Evolutionary conservation across 331 rosid genomes (phyloP), one percentile per base, ranked within the genome.

Genomic region (Malus hybrid): DNA sequence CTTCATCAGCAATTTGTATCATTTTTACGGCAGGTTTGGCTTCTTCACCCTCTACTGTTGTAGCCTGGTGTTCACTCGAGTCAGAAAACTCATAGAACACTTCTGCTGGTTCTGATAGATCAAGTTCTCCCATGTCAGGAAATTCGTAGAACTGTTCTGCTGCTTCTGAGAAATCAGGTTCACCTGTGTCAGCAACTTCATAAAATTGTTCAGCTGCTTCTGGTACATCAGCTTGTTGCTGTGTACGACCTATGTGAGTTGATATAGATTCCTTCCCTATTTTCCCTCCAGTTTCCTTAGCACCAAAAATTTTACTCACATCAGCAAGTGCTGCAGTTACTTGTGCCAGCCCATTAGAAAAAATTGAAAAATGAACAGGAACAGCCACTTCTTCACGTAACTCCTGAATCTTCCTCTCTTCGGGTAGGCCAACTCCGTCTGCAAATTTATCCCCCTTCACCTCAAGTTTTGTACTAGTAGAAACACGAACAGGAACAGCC

Each of bases 191-290:
- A 22, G 33, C 66, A 72, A 81, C 72, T 57, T 82, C 88, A 78
- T 67, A 80, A 72, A 75, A 84, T 58, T 75, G 74, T 83, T 84
- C 89, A 29, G 69, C 73, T 80, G 75, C 86, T 63, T 84, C 89
- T 63, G 70, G 69, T 34, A 52, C 55, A 57, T 78, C 84, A 66
- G 63, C 79, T 77, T 81, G 89, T 75, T 82, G 87, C 75, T 60
- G 79, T 70, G 56, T 53, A 66, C 64, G 75, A 72, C 83, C 80
- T 10, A 68, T 76, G 72, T 68, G 75, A 77, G 79, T 77, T 64
- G 86, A 73, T 76, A 52, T 66, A 58, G 63, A 58, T 75, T 78
- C 83, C 72, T 77, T 66, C 82, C 7, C 78, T 66, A 72, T 69
- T 68, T 86, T 83, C 48, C 52, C 78, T 57, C 66, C 81, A 71